Percentiles rank a stretch among this genome's conserved stretches.
These are phyloP conservation scores for Colletotrichum gigasporum DNA, from an alignment of 2,329 filamentous ascomycete genomes.

Conservation along the genomic window DNA sequence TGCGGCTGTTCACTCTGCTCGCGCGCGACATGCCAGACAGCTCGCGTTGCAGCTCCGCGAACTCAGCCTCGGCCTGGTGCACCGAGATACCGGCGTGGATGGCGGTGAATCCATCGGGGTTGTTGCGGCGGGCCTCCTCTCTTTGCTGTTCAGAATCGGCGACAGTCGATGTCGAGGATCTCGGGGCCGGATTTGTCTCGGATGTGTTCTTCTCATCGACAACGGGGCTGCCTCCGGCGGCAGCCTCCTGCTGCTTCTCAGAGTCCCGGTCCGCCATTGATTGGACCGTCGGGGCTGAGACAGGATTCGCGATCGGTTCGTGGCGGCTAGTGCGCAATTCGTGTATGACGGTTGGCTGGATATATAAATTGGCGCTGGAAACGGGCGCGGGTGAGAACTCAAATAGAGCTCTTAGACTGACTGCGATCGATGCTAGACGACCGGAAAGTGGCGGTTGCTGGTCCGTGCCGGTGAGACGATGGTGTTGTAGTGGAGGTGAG, in stretches of 20 bases:
- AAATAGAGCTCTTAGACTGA: background rate
- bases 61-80: constrained; percentile 74
- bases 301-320: background rate
- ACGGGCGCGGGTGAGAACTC: background rate
- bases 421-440: constrained; percentile 3
- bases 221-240: constrained; percentile 38
- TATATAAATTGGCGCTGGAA: background rate
- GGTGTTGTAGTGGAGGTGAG: constrained; percentile 6
- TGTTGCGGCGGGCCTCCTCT: constrained; percentile 53
- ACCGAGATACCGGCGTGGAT: constrained; percentile 67
- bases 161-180: constrained; percentile 39
- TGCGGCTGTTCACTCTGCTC: constrained; percentile 52
- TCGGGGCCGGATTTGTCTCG: constrained; percentile 7
- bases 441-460: constrained; percentile 28
- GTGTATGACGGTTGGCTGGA: background rate
- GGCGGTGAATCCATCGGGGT: constrained; percentile 58
- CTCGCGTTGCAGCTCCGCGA: constrained; percentile 72
- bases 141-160: constrained; percentile 35
- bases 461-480: constrained; percentile 22
- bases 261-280: constrained; percentile 42
- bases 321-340: background rate
- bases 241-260: constrained; percentile 41
- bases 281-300: constrained; percentile 9
- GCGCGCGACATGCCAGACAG: constrained; percentile 65
- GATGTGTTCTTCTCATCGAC: constrained; percentile 34